Percentiles rank a stretch among this genome's conserved stretches.
These are phyloP conservation scores for Xylaria sp. DNA, from an alignment of 2,329 filamentous ascomycete genomes.

Conservation along the genomic window DNA sequence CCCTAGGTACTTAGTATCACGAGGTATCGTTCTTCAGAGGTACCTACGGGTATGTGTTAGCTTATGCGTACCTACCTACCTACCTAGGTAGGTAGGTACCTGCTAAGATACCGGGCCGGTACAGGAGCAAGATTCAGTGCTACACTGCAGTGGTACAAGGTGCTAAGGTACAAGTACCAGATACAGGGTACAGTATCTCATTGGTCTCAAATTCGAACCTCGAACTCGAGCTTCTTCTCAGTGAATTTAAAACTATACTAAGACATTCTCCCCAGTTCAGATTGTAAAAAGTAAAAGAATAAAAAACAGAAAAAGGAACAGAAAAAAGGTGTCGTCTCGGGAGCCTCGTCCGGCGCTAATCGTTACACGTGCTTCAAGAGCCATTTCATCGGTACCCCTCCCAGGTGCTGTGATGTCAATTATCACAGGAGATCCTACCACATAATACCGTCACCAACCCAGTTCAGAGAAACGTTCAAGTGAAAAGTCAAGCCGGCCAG, in stretches of 20 bases:
- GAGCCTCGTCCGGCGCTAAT: not conserved
- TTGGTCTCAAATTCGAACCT: too few relatives aligned
- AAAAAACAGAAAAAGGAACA: not conserved
- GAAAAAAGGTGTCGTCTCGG: not conserved
- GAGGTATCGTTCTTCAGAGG: too few relatives aligned
- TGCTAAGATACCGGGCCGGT: too few relatives aligned
- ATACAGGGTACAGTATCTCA: too few relatives aligned
- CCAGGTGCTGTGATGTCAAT: not conserved
- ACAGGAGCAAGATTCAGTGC: too few relatives aligned
- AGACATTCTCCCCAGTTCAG: not conserved
- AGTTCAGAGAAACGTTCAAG: not conserved
- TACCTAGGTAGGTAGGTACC: too few relatives aligned
- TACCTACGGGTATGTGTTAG: too few relatives aligned
- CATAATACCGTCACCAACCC: not conserved
- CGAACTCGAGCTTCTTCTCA: not conserved
- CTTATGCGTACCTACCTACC: too few relatives aligned
- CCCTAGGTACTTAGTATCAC: too few relatives aligned
- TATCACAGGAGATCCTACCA: not conserved
- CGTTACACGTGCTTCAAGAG: not conserved
- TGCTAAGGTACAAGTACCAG: too few relatives aligned
- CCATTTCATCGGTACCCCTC: not conserved
- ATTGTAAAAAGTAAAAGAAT: too few relatives aligned
- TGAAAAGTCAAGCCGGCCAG: not conserved
- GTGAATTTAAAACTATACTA: not conserved
- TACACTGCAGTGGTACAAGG: too few relatives aligned